Percentiles rank a stretch among this genome's conserved stretches.
These are phyloP conservation scores for Phyllosticta citrichinensis DNA, from an alignment of 2,329 filamentous ascomycete species.

Conservation along the genomic window DNA sequence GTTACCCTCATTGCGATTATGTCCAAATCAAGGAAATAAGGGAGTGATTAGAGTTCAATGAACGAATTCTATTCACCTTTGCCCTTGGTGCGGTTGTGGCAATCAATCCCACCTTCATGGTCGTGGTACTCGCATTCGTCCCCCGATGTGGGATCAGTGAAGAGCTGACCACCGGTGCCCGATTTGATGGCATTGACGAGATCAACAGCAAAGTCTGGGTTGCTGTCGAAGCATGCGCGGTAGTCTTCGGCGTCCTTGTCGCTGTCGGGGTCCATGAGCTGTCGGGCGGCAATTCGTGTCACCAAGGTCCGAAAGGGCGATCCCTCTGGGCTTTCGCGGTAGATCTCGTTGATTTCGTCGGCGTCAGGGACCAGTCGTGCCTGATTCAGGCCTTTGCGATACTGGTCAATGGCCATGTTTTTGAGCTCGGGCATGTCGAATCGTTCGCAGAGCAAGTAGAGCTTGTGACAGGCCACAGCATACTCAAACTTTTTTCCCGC, in stretches of 20 bases:
- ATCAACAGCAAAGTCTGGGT: constrained; percentile 43
- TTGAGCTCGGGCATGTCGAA: constrained; percentile 42
- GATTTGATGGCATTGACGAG: constrained; percentile 42
- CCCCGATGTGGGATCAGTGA: constrained; percentile 41
- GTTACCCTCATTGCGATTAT: constrained; percentile 1
- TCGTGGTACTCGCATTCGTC: constrained; percentile 42
- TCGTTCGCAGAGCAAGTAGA: constrained; percentile 43
- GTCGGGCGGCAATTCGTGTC: constrained; percentile 44
- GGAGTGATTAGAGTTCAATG: not conserved
- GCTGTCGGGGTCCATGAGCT: constrained; percentile 46
- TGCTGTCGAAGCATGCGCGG: constrained; percentile 39
- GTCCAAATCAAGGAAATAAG: not conserved
- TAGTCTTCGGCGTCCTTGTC: constrained; percentile 41
- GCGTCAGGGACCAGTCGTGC: constrained; percentile 44
- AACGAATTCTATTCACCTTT: constrained; percentile 25
- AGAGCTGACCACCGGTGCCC: constrained; percentile 40
- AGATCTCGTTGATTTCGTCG: constrained; percentile 45
- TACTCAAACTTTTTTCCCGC: constrained; percentile 44
- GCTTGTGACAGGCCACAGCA: constrained; percentile 43
- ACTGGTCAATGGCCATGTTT: constrained; percentile 46
- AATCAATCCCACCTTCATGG: constrained; percentile 35
- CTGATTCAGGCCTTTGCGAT: constrained; percentile 39
- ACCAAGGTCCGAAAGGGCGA: constrained; percentile 43
- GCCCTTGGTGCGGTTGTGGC: constrained; percentile 22
- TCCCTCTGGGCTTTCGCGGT: constrained; percentile 33